Evolutionary conservation across 768 basidiomycete species (phyloP), one percentile per base, ranked within the genome.

Genomic region (Naganishia kalamii): DNA sequence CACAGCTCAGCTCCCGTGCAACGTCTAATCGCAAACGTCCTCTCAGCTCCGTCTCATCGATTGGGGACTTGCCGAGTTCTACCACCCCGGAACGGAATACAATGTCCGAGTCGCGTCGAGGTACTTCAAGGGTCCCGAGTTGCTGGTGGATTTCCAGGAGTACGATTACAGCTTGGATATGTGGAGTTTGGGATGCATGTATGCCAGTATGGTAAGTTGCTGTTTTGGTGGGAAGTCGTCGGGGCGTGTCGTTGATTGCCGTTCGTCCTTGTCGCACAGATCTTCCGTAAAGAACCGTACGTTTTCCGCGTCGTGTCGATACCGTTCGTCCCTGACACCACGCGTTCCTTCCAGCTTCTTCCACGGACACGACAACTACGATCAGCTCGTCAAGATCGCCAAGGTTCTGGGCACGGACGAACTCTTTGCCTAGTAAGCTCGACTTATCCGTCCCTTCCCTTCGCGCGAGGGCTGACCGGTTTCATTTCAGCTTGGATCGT

Each of bases 151-250:
- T 78, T 97, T 96, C 81, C 94, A 96, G 78, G 92, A 96, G 77
- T 98, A 98, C 70, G 94, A 98, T 78, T 96, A 96, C 77, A 90
- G 89, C 78, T 80, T 97, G 71, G 93, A 98, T 78, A 91, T 98
- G 90, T 98, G 94, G 94, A 92, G 90, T 80, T 87, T 89, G 74
- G 94, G 94, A 19, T 97, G 94, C 77, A 98, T 94, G 92, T 96
- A 94, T 78, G 94, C 94, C 10, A 92, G 90, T 19, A 97, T 98
- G 94, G 93, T 94, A 75, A 70, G 83, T 71, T 29, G 44, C 4
- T n/a, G n/a, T n/a, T n/a, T n/a, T n/a, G n/a, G n/a, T n/a, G n/a
- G n/a, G n/a, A n/a, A n/a, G n/a, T n/a, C n/a, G 19, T 10, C 65
- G 63, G 41, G 29, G 29, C 27, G 33, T 40, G 7, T 12, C 12